Evolutionary conservation across 2,329 filamentous ascomycete genomes (phyloP), one percentile per base, ranked within the genome.

Genomic region (Fusarium mexicanum): DNA sequence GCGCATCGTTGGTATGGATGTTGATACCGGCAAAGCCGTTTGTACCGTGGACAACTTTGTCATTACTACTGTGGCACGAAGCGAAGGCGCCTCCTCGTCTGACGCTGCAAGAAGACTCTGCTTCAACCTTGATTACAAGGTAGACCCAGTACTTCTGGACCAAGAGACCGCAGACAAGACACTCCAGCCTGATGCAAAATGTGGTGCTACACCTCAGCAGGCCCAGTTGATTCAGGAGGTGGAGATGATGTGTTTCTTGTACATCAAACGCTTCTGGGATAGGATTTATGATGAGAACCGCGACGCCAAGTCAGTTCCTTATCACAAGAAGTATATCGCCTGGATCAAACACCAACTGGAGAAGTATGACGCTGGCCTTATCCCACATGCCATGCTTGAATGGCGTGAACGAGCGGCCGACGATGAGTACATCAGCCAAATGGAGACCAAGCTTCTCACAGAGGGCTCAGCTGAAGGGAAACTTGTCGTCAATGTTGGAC

Each of bases 171-270:
- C 59, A 31, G 59, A 62, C n/a, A 55, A 54, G 47, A 62, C 47
- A 12, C 38, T 62, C 2, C 59, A 62, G 24, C 48, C 38, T 44
- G 59, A 55, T 31, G 59, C 59, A 43, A 40, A 24, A 20, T 35
- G 29, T 17, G 59, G 59, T 16, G 29, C 59, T 13, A 62, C 59
- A 38, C 5, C 29, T 31, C 59, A 46, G 8, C 59, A 62, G 20
- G 47, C 38, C n/a, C 47, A 62, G 16, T 22, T 62, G n/a, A 62
- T 62, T 17, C 47, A 62, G 20, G 59, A 62, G 33, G 59, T 62
- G 8, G 59, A 55, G 48, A 62, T 55, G 59, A 62, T 62, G 59
- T 62, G 59, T 20, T 62, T 62, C 35, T 55, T 62, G 31, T 62
- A 62, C n/a, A 55, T 62, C 38, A 62, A 55, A 11, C 59, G 59